These are phyloP conservation scores for Annona cherimola DNA, from an alignment of 164 flowering plant genomes.

Conservation along the genomic window DNA sequence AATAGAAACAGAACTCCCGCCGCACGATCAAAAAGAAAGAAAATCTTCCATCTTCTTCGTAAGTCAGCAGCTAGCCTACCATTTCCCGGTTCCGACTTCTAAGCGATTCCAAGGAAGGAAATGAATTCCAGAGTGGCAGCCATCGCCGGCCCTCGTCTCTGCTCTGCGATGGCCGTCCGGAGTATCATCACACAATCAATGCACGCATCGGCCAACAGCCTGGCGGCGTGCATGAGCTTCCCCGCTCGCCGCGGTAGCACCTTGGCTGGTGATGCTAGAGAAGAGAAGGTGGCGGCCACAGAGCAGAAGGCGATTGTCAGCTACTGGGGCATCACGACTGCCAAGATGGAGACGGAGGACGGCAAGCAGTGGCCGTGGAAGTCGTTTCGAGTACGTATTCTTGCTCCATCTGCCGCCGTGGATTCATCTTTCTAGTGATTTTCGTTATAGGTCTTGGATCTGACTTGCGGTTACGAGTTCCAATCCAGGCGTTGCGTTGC, in stretches of 20 bases:
- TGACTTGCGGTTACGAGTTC: not conserved
- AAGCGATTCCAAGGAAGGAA: not conserved
- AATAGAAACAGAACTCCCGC: too few relatives aligned
- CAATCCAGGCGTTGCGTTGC: not conserved
- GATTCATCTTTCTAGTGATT: not conserved
- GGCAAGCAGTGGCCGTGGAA: slow-evolving; percentile 52
- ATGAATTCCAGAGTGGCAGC: slow-evolving; percentile 14
- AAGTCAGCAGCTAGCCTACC: not conserved
- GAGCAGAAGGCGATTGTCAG: slow-evolving; percentile 35
- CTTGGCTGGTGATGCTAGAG: slow-evolving; percentile 19
- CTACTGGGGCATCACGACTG: slow-evolving; percentile 52
- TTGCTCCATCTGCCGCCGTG: not conserved
- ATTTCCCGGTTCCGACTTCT: not conserved
- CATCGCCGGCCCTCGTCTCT: slow-evolving; percentile 18
- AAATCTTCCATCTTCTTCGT: too few relatives aligned
- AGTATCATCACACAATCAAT: not conserved
- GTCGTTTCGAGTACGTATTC: slow-evolving; percentile 33
- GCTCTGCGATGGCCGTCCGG: slow-evolving; percentile 11
- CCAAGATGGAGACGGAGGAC: slow-evolving; percentile 37
- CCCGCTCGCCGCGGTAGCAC: slow-evolving; percentile 27
- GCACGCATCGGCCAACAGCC: not conserved
- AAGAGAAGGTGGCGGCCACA: slow-evolving; percentile 13
- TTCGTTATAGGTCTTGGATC: not conserved
- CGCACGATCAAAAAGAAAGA: too few relatives aligned
- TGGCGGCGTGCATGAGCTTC: slow-evolving; percentile 14